Conservation (phyloP, 148 eudicot species). For the Persicaria maculosa region DNA sequence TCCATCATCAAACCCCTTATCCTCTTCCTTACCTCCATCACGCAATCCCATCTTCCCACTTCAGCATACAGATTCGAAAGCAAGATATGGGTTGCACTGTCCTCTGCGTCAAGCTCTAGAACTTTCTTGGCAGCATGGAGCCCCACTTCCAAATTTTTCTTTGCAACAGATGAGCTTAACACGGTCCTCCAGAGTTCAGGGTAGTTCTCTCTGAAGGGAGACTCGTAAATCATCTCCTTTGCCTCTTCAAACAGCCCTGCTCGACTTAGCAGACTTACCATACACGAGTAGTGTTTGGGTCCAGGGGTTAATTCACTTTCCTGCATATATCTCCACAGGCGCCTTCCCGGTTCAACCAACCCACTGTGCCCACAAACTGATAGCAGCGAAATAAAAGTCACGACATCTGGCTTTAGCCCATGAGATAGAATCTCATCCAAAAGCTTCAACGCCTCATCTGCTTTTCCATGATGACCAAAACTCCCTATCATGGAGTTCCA, state of each 20-base stretch:
- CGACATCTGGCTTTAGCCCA: slow-evolving; percentile 48
- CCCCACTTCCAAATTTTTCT: slow-evolving; percentile 41
- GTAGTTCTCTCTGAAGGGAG: slow-evolving; percentile 29
- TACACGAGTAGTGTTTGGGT: slow-evolving; percentile 74
- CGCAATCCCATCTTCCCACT: slow-evolving; percentile 60
- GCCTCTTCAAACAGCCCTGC: slow-evolving; percentile 75
- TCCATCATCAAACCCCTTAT: slow-evolving; percentile 37
- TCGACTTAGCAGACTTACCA: slow-evolving; percentile 76
- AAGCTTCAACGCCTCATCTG: slow-evolving; percentile 44
- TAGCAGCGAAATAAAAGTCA: slow-evolving; percentile 60
- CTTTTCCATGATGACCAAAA: slow-evolving; percentile 77
- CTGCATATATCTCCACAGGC: slow-evolving; percentile 57
- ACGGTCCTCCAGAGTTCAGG: slow-evolving; percentile 66
- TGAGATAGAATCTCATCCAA: slow-evolving; percentile 39
- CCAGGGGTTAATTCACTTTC: slow-evolving; percentile 41
- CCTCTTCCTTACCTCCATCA: slow-evolving; percentile 53
- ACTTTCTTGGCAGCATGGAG: slow-evolving; percentile 48
- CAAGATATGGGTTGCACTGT: slow-evolving; percentile 49
- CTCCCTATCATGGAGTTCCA: slow-evolving; percentile 79
- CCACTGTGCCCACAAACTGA: slow-evolving; percentile 81
- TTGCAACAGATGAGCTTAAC: slow-evolving; percentile 51
- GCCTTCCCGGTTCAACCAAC: slow-evolving; percentile 42
- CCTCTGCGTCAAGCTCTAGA: slow-evolving; percentile 38
- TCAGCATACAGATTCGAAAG: slow-evolving; percentile 64
- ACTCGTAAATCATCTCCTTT: slow-evolving; percentile 42